Conservation (phyloP, 192 early-diverging fungal genomes). For the Coemansia sp. region DNA sequence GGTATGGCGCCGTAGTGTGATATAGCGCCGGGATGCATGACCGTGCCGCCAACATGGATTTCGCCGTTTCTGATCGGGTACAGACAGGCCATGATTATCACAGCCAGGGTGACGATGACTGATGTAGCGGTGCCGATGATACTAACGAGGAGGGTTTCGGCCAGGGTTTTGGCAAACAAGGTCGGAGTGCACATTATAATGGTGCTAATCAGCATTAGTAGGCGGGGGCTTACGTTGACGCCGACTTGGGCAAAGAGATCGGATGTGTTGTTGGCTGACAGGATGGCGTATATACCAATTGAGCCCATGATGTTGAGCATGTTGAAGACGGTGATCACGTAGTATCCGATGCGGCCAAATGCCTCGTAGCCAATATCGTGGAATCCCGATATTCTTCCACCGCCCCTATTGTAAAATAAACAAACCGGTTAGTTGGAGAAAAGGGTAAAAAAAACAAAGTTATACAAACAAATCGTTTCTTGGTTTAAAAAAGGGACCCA, state of each 20-base stretch:
- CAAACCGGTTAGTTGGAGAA: background rate
- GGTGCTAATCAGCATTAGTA: conserved; percentile 50
- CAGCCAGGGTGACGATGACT: conserved; percentile 58
- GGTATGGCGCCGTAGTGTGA: conserved; percentile 27
- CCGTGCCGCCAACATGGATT: conserved; percentile 25
- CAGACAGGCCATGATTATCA: conserved; percentile 50
- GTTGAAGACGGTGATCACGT: conserved; percentile 38
- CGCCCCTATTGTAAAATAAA: conserved; percentile 22
- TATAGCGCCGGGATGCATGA: conserved; percentile 7
- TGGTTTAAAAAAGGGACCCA: too few species aligned
- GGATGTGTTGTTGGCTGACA: conserved; percentile 41
- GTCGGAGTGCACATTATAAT: conserved; percentile 60
- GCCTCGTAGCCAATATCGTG: conserved; percentile 44
- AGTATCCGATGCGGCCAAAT: conserved; percentile 40
- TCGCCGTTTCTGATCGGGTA: conserved; percentile 36
- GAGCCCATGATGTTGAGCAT: conserved; percentile 48
- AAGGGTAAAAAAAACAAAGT: background rate
- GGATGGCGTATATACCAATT: conserved; percentile 36
- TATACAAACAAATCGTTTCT: too few species aligned
- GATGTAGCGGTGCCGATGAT: conserved; percentile 65
- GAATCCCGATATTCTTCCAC: conserved; percentile 37
- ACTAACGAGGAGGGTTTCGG: conserved; percentile 67
- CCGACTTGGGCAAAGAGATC: conserved; percentile 30
- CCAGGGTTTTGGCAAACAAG: conserved; percentile 65
- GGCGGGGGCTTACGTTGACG: conserved; percentile 24